A percentile compares a stretch with the other conserved stretches of the same genome.
Conservation (phyloP, 176 grass and related monocot species). For the Eremochloa ophiuroides region DNA sequence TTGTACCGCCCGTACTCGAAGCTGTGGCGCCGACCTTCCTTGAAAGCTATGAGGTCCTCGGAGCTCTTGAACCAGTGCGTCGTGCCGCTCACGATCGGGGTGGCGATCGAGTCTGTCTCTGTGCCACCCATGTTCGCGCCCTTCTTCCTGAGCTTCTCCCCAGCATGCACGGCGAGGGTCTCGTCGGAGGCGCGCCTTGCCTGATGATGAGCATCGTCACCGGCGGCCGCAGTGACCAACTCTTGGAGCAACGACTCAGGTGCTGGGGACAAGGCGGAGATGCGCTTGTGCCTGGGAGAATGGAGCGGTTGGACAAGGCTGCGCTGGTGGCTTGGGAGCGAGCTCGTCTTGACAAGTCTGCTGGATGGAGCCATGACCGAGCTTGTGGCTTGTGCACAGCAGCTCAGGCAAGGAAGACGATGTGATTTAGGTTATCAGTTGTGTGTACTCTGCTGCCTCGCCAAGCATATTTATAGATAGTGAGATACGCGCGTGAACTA, state of each 20-base stretch:
- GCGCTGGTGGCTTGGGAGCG: background rate
- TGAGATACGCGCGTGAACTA: too few species aligned
- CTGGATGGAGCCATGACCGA: too few species aligned
- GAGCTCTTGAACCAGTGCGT: constrained; percentile 61
- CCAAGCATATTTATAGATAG: too few species aligned
- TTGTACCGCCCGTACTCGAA: constrained; percentile 76
- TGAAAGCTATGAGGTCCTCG: constrained; percentile 68
- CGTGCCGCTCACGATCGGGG: constrained; percentile 31
- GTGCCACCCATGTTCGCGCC: background rate
- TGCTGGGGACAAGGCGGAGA: background rate
- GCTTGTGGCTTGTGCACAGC: too few species aligned
- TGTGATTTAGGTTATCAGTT: too few species aligned
- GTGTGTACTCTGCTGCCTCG: too few species aligned
- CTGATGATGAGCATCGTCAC: background rate
- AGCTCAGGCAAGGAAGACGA: too few species aligned
- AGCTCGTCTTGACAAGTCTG: too few species aligned
- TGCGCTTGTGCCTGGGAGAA: background rate
- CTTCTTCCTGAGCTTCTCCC: constrained; percentile 50
- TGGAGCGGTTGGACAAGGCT: background rate
- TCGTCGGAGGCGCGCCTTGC: constrained; percentile 45
- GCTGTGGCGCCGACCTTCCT: constrained; percentile 71
- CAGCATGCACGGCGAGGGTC: constrained; percentile 70
- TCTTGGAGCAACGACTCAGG: background rate
- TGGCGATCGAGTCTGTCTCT: constrained; percentile 57
- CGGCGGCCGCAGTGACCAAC: background rate